Evolutionary conservation across 2,329 filamentous ascomycete genomes (phyloP), one percentile per base, ranked within the genome.

Genomic region (Neopestalotiopsis clavispora): DNA sequence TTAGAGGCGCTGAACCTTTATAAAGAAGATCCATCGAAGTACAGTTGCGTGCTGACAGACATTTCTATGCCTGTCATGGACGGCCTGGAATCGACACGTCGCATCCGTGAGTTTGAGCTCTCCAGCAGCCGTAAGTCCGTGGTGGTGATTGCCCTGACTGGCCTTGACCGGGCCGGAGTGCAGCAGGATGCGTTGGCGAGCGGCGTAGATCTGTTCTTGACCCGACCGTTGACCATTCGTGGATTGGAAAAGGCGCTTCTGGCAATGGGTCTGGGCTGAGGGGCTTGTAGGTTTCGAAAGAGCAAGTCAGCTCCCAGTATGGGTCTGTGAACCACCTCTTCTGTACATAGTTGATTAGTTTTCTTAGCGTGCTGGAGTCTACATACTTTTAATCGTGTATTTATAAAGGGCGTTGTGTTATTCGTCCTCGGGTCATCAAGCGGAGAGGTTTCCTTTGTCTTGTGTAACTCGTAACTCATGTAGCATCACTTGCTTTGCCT

Each of bases 31-130:
- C 70, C 71, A n/a, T 34, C 28, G 4, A n/a, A 57, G 13, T 71
- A 69, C 62, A 59, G 66, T 20, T 71, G 71, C 34, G 64, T 72
- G 23, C 52, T 73, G n/a, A 73, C 69, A 66, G 64, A 66, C 17
- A 80, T 84, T 7, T 83, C 78, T 72, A 85, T 86, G 84, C 84
- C 84, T 0, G 74, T 84, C 14, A 79, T 85, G 28, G 80, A 85
- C 69, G 81, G 81, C 0, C 77, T 83, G 28, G 79, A 77, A 7
- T 78, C 79, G 0, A 84, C 82, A n/a, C 75, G 77, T 6, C 76
- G 76, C 68, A 84, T 85, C 30, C 78, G 83, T 10, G 74, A 78
- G 1, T 77, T 82, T 28, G 83, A 85, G 71, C 77, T 78, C 10
- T 77, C 81, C 2, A 73, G 78, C 28, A 75, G 76, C 0, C 72